Evolutionary conservation across 805 yeast genomes (phyloP).

Genomic region (Ogataea saltuana): DNA sequence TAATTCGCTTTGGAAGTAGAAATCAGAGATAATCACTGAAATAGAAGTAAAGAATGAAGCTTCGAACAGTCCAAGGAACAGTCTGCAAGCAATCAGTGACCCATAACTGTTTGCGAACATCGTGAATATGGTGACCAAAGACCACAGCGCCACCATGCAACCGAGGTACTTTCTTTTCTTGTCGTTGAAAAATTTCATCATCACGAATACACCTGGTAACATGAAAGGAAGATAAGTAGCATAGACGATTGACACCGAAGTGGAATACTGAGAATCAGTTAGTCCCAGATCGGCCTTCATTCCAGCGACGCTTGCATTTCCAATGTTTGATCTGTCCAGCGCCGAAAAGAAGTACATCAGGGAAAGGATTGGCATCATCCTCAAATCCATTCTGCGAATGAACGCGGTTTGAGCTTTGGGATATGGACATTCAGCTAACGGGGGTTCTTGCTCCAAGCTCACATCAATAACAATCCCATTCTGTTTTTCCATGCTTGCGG

Average conservation of each 20-base stretch:
- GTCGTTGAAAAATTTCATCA: constrained; percentile 33
- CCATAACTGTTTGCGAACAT: constrained; percentile 55
- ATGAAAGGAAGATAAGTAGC: constrained; percentile 47
- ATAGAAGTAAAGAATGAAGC: constrained; percentile 75
- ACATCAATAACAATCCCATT: not conserved
- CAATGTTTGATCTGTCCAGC: constrained; percentile 58
- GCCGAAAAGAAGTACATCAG: constrained; percentile 46
- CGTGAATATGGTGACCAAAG: constrained; percentile 42
- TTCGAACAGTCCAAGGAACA: constrained; percentile 66
- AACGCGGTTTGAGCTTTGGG: constrained; percentile 34
- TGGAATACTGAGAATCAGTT: constrained; percentile 41
- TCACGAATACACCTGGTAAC: constrained; percentile 40
- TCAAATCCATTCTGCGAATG: constrained; percentile 44
- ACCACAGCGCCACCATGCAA: constrained; percentile 39
- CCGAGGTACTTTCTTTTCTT: constrained; percentile 35
- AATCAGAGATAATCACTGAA: constrained; percentile 64
- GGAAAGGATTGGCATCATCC: constrained; percentile 44
- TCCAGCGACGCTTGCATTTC: constrained; percentile 60
- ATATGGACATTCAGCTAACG: constrained; percentile 10
- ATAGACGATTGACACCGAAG: constrained; percentile 46
- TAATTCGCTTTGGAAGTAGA: constrained; percentile 56
- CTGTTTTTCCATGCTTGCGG: constrained; percentile 1
- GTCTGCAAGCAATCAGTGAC: constrained; percentile 60
- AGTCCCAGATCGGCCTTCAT: constrained; percentile 42
- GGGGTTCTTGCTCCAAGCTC: not conserved